These are phyloP conservation scores for Rhodotorula diobovata DNA, from an alignment of 768 basidiomycete species.

Conservation along the genomic window DNA sequence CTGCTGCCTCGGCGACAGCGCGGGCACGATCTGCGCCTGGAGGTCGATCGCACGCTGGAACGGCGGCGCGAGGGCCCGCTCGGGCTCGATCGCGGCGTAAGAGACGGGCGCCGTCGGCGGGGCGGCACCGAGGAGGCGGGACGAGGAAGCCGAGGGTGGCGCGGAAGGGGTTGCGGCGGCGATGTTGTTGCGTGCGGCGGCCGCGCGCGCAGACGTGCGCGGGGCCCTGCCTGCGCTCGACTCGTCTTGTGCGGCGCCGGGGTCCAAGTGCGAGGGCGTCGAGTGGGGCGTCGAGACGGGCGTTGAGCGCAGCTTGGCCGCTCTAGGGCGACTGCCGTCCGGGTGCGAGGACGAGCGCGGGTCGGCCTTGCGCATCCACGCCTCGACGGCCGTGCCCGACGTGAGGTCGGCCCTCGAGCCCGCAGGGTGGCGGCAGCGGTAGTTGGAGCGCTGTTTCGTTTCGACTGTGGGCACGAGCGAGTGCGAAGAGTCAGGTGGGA, in stretches of 20 bases:
- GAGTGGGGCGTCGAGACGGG: neutral
- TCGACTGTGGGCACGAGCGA: slow-evolving; percentile 4
- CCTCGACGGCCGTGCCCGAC: neutral
- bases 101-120: neutral
- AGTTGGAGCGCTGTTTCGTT: slow-evolving; percentile 22
- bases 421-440: slow-evolving; percentile 33
- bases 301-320: neutral
- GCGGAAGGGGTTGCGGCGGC: neutral
- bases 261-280: no score
- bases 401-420: slow-evolving; percentile 7
- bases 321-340: neutral
- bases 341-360: neutral
- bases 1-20: neutral
- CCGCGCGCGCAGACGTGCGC: neutral
- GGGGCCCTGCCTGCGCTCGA: neutral
- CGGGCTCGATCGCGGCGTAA: neutral
- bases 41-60: slow-evolving; percentile 28
- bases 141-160: neutral
- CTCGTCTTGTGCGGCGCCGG: no score
- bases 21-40: slow-evolving; percentile 26
- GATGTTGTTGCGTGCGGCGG: neutral
- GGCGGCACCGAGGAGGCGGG: neutral
- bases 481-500: neutral
- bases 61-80: slow-evolving; percentile 34
- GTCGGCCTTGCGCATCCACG: neutral